Evolutionary conservation across 2,329 filamentous ascomycete genomes (phyloP).

Genomic region (Elsinoe batatas): DNA sequence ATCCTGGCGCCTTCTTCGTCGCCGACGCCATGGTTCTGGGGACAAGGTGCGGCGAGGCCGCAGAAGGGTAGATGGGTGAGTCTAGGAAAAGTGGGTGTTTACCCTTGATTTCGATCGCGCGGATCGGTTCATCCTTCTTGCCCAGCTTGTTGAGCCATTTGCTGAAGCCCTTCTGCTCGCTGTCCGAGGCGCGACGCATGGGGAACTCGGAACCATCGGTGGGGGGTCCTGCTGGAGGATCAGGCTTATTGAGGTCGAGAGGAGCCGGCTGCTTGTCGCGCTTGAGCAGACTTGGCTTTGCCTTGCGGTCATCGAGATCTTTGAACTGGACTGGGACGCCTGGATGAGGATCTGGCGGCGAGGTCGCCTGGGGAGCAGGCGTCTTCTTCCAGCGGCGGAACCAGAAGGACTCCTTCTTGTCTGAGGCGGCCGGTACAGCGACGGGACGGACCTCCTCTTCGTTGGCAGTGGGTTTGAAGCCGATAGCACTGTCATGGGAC

Average conservation of each 20-base stretch:
- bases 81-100: conserved; percentile 14
- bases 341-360: conserved; percentile 2
- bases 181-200: conserved; percentile 26
- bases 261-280: conserved; percentile 26
- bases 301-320: conserved; percentile 16
- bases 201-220: conserved; percentile 35
- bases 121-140: conserved; percentile 38
- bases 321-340: conserved; percentile 12
- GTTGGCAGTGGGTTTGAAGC: conserved; percentile 12
- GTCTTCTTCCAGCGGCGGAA: conserved; percentile 24
- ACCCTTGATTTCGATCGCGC: conserved; percentile 30
- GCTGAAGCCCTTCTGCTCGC: conserved; percentile 35
- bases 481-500: conserved; percentile 18
- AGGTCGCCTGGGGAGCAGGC: neutral
- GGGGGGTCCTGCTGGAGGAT: conserved; percentile 16
- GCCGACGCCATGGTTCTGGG: neutral
- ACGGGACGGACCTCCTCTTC: conserved; percentile 19
- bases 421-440: neutral
- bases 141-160: conserved; percentile 46
- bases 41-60: conserved; percentile 12
- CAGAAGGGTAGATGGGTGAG: conserved; percentile 17
- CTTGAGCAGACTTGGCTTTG: conserved; percentile 20
- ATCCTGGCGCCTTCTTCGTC: neutral
- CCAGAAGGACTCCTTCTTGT: conserved; percentile 39
- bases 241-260: conserved; percentile 14